Conservation (phyloP, 2,329 filamentous ascomycete genomes). For the Cladosporium sp. region DNA sequence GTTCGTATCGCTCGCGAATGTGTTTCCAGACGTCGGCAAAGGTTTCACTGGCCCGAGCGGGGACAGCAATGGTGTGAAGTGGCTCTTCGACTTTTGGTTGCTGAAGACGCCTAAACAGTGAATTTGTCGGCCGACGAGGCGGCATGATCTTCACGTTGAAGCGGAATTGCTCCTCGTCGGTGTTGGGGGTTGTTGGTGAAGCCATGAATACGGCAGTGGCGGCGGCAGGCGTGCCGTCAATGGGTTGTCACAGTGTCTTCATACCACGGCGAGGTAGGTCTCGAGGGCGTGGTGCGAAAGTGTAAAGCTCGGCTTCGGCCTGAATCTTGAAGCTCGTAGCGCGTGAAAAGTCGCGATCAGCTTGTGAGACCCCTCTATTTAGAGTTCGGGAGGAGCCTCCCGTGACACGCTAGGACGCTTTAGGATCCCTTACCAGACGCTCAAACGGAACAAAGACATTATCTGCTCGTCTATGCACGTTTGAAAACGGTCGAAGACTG, state of each 20-base stretch:
- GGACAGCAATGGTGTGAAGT: constrained; percentile 7
- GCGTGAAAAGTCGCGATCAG: background rate
- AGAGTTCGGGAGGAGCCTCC: background rate
- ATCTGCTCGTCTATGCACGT: background rate
- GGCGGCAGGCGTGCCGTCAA: constrained; percentile 5
- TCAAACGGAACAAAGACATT: background rate
- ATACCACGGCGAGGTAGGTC: background rate
- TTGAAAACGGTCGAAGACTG: background rate
- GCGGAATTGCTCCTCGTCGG: constrained; percentile 3
- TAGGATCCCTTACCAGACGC: background rate
- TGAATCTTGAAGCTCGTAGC: background rate
- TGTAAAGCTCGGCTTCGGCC: background rate
- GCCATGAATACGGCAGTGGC: background rate
- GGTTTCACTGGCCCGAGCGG: constrained; percentile 3
- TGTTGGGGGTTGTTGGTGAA: background rate
- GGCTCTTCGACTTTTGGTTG: constrained; percentile 2
- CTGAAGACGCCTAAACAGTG: constrained; percentile 6
- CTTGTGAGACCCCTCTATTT: background rate
- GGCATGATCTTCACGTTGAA: constrained; percentile 13
- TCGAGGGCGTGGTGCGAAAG: background rate
- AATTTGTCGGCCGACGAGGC: constrained; percentile 7
- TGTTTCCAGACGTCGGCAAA: constrained; percentile 13
- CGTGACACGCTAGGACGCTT: background rate
- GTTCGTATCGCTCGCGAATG: constrained; percentile 9
- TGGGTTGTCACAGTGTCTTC: background rate